phyloP scores from a whole-genome alignment of 2,329 filamentous ascomycete genomes.

The Colletotrichum tropicicola region DNA sequence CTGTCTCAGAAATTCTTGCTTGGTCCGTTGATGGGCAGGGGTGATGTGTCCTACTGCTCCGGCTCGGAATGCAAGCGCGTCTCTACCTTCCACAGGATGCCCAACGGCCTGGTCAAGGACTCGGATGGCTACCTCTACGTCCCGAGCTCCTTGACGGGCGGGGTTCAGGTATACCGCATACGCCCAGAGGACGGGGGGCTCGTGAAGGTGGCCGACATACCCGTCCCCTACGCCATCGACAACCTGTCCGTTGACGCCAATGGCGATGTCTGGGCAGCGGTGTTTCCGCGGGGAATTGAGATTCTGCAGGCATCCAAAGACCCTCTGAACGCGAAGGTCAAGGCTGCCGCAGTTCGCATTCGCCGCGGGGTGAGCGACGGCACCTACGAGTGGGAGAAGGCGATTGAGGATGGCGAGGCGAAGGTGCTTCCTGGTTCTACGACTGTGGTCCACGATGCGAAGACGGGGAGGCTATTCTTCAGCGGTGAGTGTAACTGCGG shows the following conservation, averaged over 20 bases:
- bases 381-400: slow-evolving; percentile 35
- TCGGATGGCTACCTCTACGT: slow-evolving; percentile 41
- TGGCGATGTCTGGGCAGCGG: slow-evolving; percentile 37
- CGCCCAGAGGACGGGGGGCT: slow-evolving; percentile 27
- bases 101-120: slow-evolving; percentile 41
- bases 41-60: slow-evolving; percentile 40
- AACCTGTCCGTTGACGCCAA: slow-evolving; percentile 37
- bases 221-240: slow-evolving; percentile 35
- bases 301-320: slow-evolving; percentile 30
- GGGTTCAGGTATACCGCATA: slow-evolving; percentile 31
- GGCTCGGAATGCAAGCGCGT: slow-evolving; percentile 34
- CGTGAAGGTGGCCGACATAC: slow-evolving; percentile 30
- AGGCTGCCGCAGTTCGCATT: slow-evolving; percentile 35
- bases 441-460: slow-evolving; percentile 37
- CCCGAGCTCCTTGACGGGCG: slow-evolving; percentile 36
- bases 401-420: slow-evolving; percentile 36
- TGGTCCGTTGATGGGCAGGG: slow-evolving; percentile 33
- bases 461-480: slow-evolving; percentile 38
- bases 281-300: slow-evolving; percentile 32
- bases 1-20: slow-evolving; percentile 30
- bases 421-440: slow-evolving; percentile 37
- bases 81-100: slow-evolving; percentile 34
- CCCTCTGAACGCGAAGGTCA: slow-evolving; percentile 28
- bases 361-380: slow-evolving; percentile 23
- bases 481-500: slow-evolving; percentile 31